phyloP scores from a whole-genome alignment of 352 stramenopile species.

The Pythium coloratum region DNA sequence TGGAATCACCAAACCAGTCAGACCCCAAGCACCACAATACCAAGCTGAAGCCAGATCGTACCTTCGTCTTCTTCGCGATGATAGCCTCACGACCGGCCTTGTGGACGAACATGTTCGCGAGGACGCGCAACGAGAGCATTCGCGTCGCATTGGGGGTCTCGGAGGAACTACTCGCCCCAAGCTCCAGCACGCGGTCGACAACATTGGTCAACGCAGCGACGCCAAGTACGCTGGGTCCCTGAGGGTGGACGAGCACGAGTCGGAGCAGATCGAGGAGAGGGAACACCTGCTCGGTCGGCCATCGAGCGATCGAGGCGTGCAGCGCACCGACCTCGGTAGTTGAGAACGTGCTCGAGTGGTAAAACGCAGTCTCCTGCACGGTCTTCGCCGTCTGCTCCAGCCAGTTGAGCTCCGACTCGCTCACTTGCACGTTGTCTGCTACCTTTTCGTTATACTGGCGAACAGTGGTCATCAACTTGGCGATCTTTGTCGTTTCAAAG shows the following conservation, averaged over 20 bases:
- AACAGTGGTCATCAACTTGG: slow-evolving; percentile 91
- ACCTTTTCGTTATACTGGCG: slow-evolving; percentile 88
- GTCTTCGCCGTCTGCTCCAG: slow-evolving; percentile 62
- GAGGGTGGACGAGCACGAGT: slow-evolving; percentile 87
- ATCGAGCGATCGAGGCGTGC: slow-evolving; percentile 57
- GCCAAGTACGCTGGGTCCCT: slow-evolving; percentile 53
- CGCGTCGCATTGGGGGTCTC: slow-evolving; percentile 61
- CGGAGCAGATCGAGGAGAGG: slow-evolving; percentile 91
- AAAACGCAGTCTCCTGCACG: slow-evolving; percentile 85
- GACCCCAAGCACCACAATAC: background rate
- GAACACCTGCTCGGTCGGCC: slow-evolving; percentile 83
- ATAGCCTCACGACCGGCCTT: slow-evolving; percentile 42
- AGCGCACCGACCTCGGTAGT: slow-evolving; percentile 61
- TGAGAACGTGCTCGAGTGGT: slow-evolving; percentile 90
- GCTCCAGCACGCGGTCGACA: slow-evolving; percentile 35
- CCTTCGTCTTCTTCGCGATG: slow-evolving; percentile 53
- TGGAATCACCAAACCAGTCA: background rate
- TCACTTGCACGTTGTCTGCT: slow-evolving; percentile 43
- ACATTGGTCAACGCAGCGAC: slow-evolving; percentile 36
- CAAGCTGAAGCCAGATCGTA: slow-evolving; percentile 16
- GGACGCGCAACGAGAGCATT: slow-evolving; percentile 71
- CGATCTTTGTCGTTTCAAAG: slow-evolving; percentile 92
- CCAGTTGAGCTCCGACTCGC: slow-evolving; percentile 49
- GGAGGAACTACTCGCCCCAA: slow-evolving; percentile 29
- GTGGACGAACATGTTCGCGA: slow-evolving; percentile 79